Evolutionary conservation across 73 alveolate species (phyloP).

Genomic region (Paramecium pentaurelia): DNA sequence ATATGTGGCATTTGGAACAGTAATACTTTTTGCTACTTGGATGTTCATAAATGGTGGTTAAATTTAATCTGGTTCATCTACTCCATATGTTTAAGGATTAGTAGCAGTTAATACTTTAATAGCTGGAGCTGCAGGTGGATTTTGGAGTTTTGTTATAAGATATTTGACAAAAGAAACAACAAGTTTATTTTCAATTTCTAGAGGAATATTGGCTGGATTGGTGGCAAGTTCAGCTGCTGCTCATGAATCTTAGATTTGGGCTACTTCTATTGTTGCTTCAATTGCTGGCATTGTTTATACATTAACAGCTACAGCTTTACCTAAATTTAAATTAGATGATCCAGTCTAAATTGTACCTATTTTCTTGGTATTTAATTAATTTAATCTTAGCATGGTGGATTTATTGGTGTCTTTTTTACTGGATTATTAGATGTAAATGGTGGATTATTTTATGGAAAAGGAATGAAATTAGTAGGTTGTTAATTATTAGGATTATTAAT

Average conservation of each 20-base stretch:
- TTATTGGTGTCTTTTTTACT: constrained; percentile 4
- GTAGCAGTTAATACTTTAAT: background rate
- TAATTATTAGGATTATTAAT: constrained; percentile 10
- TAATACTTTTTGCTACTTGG: background rate
- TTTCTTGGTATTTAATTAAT: background rate
- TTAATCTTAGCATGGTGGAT: constrained; percentile 16
- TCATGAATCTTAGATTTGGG: background rate
- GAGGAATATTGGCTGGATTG: constrained; percentile 25
- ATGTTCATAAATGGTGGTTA: background rate
- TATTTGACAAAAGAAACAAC: background rate
- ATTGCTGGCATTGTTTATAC: background rate
- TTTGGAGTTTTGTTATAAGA: background rate
- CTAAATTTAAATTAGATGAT: background rate
- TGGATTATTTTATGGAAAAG: constrained; percentile 13
- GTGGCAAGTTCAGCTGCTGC: background rate
- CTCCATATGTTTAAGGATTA: background rate
- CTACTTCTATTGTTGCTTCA: background rate
- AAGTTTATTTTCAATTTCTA: background rate
- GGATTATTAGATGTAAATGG: constrained; percentile 8
- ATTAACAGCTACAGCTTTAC: background rate
- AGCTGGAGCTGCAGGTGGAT: constrained; percentile 38
- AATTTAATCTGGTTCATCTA: background rate
- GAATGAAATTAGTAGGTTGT: background rate
- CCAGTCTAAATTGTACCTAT: constrained; percentile 7
- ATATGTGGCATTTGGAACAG: constrained; percentile 15